Base-by-base conservation (phyloP, 148 eudicot genomes). In the Drosera capensis region DNA sequence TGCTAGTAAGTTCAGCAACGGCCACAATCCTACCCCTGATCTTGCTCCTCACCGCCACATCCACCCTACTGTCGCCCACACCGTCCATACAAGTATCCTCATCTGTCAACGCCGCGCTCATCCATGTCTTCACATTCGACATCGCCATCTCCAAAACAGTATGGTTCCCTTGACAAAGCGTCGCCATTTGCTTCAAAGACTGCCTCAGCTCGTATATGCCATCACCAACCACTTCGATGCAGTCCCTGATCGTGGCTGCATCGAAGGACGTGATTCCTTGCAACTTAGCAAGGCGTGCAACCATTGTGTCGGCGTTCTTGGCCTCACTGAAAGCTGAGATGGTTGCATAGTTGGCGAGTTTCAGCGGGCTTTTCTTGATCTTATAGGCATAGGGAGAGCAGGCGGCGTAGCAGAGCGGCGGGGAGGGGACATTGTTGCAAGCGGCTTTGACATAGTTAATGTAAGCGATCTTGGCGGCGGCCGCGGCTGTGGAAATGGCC, bases 61-160 rank as follows among this genome's bases (percentile, higher is more conserved):
- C 52, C 28, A 60, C 64, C 24, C 55, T 42, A 19, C 59, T 15
- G 7, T 52, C 80, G 1, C 30, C 34, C 45, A 80, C 40, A 49
- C 62, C 86, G 26, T 82, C 94, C 49, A 62, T 57, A 40, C 94
- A 78, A 14, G 78, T 70, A 20, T 68, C 46, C 49, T 71, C 71
- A 29, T 76, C 65, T 1, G 83, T 73, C 1, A 76, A 59, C n/a
- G 83, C 79, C 0, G 83, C 80, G 21, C 90, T 80, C 23, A 54
- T 47, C 64, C 73, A 76, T 5, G 78, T 73, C 71, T 65, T 61
- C 0, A 75, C 62, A n/a, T 57, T 70, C 0, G 58, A 47, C 37
- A 77, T 30, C 61, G 55, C 31, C 31, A 4, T 28, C 31, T 3
- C 31, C 31, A 28, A 28, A 28, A 3, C 31, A 28, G 6, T 28